Conservation (phyloP, 2,329 filamentous ascomycete species). For the Trichoderma sp. region DNA sequence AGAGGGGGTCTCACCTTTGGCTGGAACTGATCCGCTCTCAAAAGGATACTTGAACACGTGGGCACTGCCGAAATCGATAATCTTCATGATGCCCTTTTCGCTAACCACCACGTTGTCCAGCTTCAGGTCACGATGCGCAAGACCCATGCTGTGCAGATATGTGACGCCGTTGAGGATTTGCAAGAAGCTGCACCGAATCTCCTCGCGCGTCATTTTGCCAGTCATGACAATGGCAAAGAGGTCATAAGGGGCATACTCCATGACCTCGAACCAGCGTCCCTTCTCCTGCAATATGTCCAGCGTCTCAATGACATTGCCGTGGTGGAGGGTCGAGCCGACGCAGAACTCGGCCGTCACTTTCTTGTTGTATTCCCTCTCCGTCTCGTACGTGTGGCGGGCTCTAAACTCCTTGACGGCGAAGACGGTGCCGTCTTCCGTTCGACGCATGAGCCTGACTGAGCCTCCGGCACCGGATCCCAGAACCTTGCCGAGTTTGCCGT, state of each 20-base stretch:
- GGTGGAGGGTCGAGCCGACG: slow-evolving; percentile 93
- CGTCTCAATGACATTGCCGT: slow-evolving; percentile 98
- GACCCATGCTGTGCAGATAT: slow-evolving; percentile 91
- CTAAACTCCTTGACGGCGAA: slow-evolving; percentile 98
- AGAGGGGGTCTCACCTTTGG: slow-evolving; percentile 40
- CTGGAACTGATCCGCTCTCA: slow-evolving; percentile 64
- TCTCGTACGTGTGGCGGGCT: slow-evolving; percentile 88
- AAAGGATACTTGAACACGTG: slow-evolving; percentile 98
- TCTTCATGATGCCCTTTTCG: slow-evolving; percentile 96
- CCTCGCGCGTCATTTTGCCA: slow-evolving; percentile 90
- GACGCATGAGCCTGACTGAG: slow-evolving; percentile 91
- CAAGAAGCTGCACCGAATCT: slow-evolving; percentile 86
- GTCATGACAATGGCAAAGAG: slow-evolving; percentile 99
- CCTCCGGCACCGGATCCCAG: slow-evolving; percentile 92
- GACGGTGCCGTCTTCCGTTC: slow-evolving; percentile 86
- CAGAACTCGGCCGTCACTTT: slow-evolving; percentile 98
- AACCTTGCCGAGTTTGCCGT: slow-evolving; percentile 93
- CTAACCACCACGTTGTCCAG: slow-evolving; percentile 98
- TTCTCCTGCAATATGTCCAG: slow-evolving; percentile 96
- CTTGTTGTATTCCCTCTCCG: slow-evolving; percentile 93
- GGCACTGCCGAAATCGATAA: slow-evolving; percentile 97
- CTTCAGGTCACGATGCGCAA: slow-evolving; percentile 94
- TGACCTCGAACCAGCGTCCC: slow-evolving; percentile 94
- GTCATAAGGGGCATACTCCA: slow-evolving; percentile 97
- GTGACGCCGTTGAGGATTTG: slow-evolving; percentile 94